phyloP scores from a whole-genome alignment of 2,329 filamentous ascomycete genomes.

The Phyllosticta paracitricarpa region DNA sequence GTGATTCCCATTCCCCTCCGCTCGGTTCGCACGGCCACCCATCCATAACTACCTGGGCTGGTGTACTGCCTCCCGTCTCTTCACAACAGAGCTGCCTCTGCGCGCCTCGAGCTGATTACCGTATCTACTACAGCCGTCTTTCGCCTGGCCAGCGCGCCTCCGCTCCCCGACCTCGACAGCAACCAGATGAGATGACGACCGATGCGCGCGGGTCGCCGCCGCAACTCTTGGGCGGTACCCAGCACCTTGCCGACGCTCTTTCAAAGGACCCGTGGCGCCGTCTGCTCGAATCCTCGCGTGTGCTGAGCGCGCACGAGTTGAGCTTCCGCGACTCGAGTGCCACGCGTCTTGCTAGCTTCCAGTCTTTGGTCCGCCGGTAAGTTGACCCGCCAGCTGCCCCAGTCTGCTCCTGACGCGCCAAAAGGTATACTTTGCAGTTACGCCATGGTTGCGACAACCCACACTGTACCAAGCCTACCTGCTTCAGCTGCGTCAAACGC shows the following conservation, averaged over 20 bases:
- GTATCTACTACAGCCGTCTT: neutral
- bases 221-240: conserved; percentile 1
- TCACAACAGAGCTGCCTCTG: too few relatives aligned
- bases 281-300: neutral
- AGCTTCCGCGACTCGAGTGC: neutral
- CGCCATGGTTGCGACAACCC: conserved; percentile 64
- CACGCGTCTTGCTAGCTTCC: conserved; percentile 14
- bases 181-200: conserved; percentile 9
- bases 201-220: conserved; percentile 3
- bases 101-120: too few relatives aligned
- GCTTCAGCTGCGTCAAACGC: conserved; percentile 67
- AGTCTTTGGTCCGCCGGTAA: conserved; percentile 23
- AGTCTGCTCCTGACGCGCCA: neutral
- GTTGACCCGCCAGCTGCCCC: conserved; percentile 10
- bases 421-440: conserved; percentile 71
- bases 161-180: neutral
- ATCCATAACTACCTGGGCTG: too few relatives aligned
- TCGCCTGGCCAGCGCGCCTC: neutral
- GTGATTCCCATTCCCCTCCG: neutral
- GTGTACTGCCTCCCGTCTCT: too few relatives aligned
- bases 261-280: conserved; percentile 1
- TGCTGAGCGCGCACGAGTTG: neutral
- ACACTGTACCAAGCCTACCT: conserved; percentile 64
- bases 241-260: neutral
- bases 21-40: neutral